phyloP scores from a whole-genome alignment of 2,329 filamentous ascomycete species.

The Pseudogymnoascus sp. region DNA sequence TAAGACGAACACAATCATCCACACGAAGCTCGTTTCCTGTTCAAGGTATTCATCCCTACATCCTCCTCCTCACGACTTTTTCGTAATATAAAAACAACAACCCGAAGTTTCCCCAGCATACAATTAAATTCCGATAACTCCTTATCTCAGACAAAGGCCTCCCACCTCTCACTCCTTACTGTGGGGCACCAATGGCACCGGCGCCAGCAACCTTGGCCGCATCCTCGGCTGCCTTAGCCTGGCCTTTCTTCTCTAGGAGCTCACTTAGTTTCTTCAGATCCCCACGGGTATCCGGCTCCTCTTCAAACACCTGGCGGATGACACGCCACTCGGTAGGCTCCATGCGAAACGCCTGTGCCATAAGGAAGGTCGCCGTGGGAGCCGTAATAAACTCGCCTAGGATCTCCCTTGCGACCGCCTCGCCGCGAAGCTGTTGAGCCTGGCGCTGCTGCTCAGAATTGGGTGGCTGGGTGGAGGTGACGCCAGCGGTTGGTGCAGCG shows the following conservation, averaged over 20 bases:
- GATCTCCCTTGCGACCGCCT: slow-evolving; percentile 52
- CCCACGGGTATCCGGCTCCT: not conserved
- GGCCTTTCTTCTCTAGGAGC: not conserved
- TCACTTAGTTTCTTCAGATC: not conserved
- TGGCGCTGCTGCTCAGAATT: slow-evolving; percentile 28
- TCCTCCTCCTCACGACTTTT: not conserved
- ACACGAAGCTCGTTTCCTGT: not conserved
- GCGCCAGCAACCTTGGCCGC: not conserved
- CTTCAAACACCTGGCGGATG: slow-evolving; percentile 43
- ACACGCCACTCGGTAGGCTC: slow-evolving; percentile 66
- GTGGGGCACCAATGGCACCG: not conserved
- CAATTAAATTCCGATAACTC: not conserved
- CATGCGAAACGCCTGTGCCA: slow-evolving; percentile 62
- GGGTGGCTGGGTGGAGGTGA: slow-evolving; percentile 28
- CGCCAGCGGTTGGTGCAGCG: slow-evolving; percentile 16
- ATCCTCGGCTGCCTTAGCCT: not conserved
- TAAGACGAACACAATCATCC: slow-evolving; percentile 7
- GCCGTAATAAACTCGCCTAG: slow-evolving; percentile 53
- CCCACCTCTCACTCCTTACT: not conserved
- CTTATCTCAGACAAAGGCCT: not conserved
- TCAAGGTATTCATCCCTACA: not conserved
- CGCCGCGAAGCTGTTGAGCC: slow-evolving; percentile 42
- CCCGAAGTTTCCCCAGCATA: not conserved
- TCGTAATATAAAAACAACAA: not conserved
- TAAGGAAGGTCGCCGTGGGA: slow-evolving; percentile 60